Conservation (phyloP, 805 yeast genomes). For the Starmerella vitae region DNA sequence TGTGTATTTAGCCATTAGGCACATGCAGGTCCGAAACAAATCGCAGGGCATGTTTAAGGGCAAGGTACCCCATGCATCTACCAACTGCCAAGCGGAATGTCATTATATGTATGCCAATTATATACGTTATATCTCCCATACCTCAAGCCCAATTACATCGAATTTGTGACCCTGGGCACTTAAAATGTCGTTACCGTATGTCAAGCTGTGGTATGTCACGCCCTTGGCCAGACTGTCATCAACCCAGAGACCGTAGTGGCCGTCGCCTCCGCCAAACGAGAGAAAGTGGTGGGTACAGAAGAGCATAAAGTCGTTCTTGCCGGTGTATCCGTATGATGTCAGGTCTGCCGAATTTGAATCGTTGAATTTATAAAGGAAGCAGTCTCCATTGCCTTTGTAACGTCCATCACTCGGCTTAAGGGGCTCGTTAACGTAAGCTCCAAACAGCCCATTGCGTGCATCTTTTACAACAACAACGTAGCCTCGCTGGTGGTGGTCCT, state of each 20-base stretch:
- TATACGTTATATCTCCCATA: slow-evolving; percentile 50
- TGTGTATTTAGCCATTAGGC: too few species aligned
- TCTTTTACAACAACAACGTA: slow-evolving; percentile 66
- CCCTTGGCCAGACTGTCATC: slow-evolving; percentile 65
- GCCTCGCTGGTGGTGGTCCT: slow-evolving; percentile 36
- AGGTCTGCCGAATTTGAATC: slow-evolving; percentile 41
- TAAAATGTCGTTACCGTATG: slow-evolving; percentile 81
- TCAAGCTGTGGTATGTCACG: slow-evolving; percentile 61
- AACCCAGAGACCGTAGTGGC: slow-evolving; percentile 83
- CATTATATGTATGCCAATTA: neutral
- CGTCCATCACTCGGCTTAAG: slow-evolving; percentile 50
- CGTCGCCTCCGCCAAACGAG: slow-evolving; percentile 84
- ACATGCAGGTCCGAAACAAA: too few species aligned
- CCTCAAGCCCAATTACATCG: slow-evolving; percentile 60
- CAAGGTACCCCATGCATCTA: too few species aligned
- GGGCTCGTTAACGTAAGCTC: slow-evolving; percentile 60
- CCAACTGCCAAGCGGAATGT: too few species aligned
- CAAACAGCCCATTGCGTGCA: slow-evolving; percentile 49
- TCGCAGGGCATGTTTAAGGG: too few species aligned
- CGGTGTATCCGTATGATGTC: slow-evolving; percentile 77
- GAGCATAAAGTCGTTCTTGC: slow-evolving; percentile 71
- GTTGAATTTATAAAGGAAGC: slow-evolving; percentile 67
- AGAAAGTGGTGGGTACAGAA: slow-evolving; percentile 66
- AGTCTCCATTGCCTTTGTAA: slow-evolving; percentile 89
- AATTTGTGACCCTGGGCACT: slow-evolving; percentile 51